These are phyloP conservation scores for Serendipita sp. DNA, from an alignment of 768 basidiomycete genomes.

Conservation along the genomic window DNA sequence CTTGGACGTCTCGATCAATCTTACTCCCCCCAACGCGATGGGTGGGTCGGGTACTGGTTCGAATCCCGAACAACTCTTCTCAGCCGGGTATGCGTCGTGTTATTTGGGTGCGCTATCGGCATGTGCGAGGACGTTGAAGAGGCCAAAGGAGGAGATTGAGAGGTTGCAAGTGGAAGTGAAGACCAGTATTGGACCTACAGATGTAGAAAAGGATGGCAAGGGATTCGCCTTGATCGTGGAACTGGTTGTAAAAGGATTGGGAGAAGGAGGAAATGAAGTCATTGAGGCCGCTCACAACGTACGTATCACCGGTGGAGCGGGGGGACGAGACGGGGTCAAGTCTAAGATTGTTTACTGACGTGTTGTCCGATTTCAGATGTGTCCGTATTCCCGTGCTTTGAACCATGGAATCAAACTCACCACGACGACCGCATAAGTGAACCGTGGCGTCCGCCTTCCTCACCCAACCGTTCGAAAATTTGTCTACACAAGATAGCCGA, in stretches of 20 bases:
- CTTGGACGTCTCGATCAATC: background rate
- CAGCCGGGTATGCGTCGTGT: background rate
- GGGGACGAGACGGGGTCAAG: too few species aligned
- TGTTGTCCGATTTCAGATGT: background rate
- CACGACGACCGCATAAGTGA: background rate
- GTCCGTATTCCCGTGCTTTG: constrained; percentile 1
- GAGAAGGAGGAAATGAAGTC: background rate
- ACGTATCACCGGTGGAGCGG: background rate
- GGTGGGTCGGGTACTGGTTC: background rate
- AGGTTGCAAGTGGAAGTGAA: background rate
- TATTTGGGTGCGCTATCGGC: background rate
- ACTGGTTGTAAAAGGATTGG: background rate
- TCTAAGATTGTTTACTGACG: background rate
- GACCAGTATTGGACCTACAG: constrained; percentile 5
- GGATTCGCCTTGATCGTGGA: background rate
- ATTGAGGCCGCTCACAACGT: background rate
- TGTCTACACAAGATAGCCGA: too few species aligned
- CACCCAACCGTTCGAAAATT: too few species aligned
- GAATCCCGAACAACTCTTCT: background rate
- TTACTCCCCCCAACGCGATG: background rate
- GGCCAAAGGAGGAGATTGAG: background rate
- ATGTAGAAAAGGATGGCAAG: background rate
- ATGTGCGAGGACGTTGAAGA: background rate
- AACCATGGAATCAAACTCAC: background rate
- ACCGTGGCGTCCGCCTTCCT: too few species aligned